phyloP scores from a whole-genome alignment of 73 alveolate species.

The Paramecium octaurelia region DNA sequence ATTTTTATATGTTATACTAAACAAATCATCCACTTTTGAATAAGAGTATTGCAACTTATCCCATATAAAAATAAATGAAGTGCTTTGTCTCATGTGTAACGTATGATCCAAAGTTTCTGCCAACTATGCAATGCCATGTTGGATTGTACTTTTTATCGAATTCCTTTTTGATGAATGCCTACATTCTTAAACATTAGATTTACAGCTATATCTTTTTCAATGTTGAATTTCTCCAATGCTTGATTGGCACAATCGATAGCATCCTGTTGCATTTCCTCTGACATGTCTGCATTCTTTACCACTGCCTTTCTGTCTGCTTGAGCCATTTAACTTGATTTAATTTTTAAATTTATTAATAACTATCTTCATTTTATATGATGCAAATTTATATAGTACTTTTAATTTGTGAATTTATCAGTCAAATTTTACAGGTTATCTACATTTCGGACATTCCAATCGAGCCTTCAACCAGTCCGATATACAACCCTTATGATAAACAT shows the following conservation, averaged over 20 bases:
- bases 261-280: slow-evolving; percentile 97
- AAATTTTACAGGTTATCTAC: slow-evolving; percentile 9
- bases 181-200: background rate
- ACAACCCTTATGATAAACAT: slow-evolving; percentile 25
- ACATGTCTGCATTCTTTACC: slow-evolving; percentile 96
- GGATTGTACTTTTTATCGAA: slow-evolving; percentile 99
- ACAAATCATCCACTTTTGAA: slow-evolving; percentile 67
- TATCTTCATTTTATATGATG: background rate
- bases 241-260: slow-evolving; percentile 95
- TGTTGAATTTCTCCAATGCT: slow-evolving; percentile 95
- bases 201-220: slow-evolving; percentile 96
- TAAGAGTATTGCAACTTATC: slow-evolving; percentile 90
- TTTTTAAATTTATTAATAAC: slow-evolving; percentile 12
- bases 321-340: slow-evolving; percentile 52
- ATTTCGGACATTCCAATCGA: slow-evolving; percentile 29
- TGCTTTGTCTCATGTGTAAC: slow-evolving; percentile 98
- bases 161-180: slow-evolving; percentile 99
- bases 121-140: slow-evolving; percentile 97
- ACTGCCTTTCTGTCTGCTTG: slow-evolving; percentile 95
- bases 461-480: slow-evolving; percentile 12
- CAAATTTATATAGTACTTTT: background rate
- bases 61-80: slow-evolving; percentile 97
- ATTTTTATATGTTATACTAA: background rate
- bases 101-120: slow-evolving; percentile 94
- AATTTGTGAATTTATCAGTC: background rate